Evolutionary conservation across 345 rosid genomes (phyloP), one percentile per base, ranked within the genome.

Genomic region (Eucalyptus caleyi): DNA sequence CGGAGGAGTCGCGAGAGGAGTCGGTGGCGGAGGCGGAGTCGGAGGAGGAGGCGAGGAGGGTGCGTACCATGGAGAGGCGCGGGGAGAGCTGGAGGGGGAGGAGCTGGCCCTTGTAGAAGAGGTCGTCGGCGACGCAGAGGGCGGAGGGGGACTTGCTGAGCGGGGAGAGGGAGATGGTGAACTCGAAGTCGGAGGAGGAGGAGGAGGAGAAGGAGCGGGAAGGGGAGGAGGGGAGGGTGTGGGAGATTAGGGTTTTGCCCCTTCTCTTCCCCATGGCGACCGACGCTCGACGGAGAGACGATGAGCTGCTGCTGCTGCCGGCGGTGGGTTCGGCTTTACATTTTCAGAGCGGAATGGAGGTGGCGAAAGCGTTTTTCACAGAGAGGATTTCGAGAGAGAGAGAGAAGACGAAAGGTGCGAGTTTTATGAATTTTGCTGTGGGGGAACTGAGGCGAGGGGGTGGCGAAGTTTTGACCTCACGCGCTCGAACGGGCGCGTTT

Each of bases 91-190:
- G 99, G 88, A 97, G 98, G 65, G 99, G 99, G 49, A 97, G 93
- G 86, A 97, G 98, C 94, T 96, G 98, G 45, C 99, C 99, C 86
- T 97, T 97, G 98, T 97, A 97, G 95, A 97, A 97, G 90, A 97
- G 96, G 89, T 97, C 99, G 91, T 97, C 99, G 19, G 99, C 99
- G 0, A 98, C 99, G 89, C 97, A 97, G 30, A 96, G 94, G 8
- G 95, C 82, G 62, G 97, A 87, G 37, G 97, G 92, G 87, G 98
- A 94, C 88, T 95, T 95, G 65, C 96, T 96, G 83, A 77, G 47
- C 0, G 99, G 98, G 18, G 99, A 97, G 59, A 94, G 82, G 6
- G 98, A 94, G 90, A 96, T 90, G 50, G 95, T 95, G 95, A 97
- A 97, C 90, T 97, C 99, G 87, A 97, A 97, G 88, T 97, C 99